A percentile compares a stretch with the other conserved stretches of the same genome.
These are phyloP conservation scores for Santalum album DNA, from an alignment of 164 flowering plant species.

Conservation along the genomic window DNA sequence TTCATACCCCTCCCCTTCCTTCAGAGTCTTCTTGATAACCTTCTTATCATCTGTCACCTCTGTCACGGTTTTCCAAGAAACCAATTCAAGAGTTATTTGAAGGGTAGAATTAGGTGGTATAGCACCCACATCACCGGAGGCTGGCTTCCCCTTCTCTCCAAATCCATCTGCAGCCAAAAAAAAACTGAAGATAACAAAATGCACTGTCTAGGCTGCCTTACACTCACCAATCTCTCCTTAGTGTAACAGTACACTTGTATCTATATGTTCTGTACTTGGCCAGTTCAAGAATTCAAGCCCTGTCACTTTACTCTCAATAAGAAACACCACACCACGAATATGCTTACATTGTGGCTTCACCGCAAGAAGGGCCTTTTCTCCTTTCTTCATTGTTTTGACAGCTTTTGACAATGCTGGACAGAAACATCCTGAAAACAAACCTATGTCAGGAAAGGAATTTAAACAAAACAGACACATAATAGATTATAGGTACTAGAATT, in stretches of 20 bases:
- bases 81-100: slow-evolving; percentile 54
- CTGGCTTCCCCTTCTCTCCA: slow-evolving; percentile 75
- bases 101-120: slow-evolving; percentile 80
- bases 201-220: neutral
- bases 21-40: slow-evolving; percentile 73
- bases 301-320: too few relatives aligned
- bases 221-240: too few relatives aligned
- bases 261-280: too few relatives aligned
- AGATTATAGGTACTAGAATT: neutral
- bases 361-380: slow-evolving; percentile 66
- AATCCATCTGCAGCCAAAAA: slow-evolving; percentile 59
- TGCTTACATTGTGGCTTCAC: slow-evolving; percentile 91
- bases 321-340: neutral
- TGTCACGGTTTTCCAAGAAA: slow-evolving; percentile 87
- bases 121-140: slow-evolving; percentile 44
- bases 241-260: too few relatives aligned
- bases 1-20: slow-evolving; percentile 93
- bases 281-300: too few relatives aligned
- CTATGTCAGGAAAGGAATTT: neutral
- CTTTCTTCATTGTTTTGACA: slow-evolving; percentile 93
- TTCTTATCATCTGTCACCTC: slow-evolving; percentile 78
- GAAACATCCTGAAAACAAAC: slow-evolving; percentile 44
- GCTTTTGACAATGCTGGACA: slow-evolving; percentile 86
- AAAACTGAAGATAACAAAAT: neutral
- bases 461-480: neutral